Evolutionary conservation across 208 protist genomes (phyloP).

Genomic region (Balamuthia mandrillaris): DNA sequence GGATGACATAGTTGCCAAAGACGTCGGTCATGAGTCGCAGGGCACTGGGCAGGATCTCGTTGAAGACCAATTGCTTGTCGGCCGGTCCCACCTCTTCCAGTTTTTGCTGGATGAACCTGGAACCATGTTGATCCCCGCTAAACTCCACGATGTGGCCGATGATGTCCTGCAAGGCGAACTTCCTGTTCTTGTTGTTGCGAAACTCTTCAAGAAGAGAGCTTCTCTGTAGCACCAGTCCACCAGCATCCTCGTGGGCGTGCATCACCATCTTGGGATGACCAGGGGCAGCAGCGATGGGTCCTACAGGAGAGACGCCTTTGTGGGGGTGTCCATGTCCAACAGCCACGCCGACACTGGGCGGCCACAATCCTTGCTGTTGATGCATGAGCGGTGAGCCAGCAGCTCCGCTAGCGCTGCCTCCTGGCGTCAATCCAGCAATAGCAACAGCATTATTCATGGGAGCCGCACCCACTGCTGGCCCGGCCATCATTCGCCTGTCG

Average conservation of each 20-base stretch:
- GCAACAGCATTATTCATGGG: too few relatives aligned
- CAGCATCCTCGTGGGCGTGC: too few relatives aligned
- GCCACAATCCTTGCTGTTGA: too few relatives aligned
- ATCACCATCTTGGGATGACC: too few relatives aligned
- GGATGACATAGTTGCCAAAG: slow-evolving; percentile 96
- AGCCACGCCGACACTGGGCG: too few relatives aligned
- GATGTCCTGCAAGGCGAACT: slow-evolving; percentile 71
- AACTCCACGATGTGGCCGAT: slow-evolving; percentile 89
- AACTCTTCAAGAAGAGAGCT: slow-evolving; percentile 21
- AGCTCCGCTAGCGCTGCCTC: too few relatives aligned
- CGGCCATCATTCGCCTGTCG: too few relatives aligned
- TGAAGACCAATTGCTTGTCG: slow-evolving; percentile 84
- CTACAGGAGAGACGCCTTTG: neutral
- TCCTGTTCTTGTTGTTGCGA: slow-evolving; percentile 30
- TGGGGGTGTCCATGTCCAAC: too few relatives aligned
- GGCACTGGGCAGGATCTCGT: slow-evolving; percentile 84
- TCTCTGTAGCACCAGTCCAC: too few relatives aligned
- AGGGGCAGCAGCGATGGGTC: neutral
- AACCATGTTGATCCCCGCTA: slow-evolving; percentile 93
- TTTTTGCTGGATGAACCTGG: slow-evolving; percentile 94
- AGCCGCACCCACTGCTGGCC: too few relatives aligned
- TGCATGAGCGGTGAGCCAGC: too few relatives aligned
- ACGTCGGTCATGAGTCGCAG: slow-evolving; percentile 92
- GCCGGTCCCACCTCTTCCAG: slow-evolving; percentile 80
- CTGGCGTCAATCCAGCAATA: too few relatives aligned